A percentile compares a stretch with the other conserved stretches of the same genome.
phyloP scores from a whole-genome alignment of 176 grass and related monocot species.

The Bromus sterilis region DNA sequence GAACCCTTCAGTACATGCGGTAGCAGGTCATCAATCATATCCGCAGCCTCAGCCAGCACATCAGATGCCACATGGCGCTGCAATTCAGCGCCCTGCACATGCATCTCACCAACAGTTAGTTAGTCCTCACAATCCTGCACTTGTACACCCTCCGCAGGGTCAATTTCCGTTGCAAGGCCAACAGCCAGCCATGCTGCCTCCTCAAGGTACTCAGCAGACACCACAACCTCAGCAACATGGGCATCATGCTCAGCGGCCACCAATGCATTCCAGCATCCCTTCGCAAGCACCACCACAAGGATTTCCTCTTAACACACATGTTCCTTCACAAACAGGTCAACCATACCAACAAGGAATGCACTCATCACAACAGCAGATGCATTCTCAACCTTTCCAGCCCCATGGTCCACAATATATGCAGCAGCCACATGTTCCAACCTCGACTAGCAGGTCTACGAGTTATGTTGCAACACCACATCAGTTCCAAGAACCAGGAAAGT shows the following conservation, averaged over 20 bases:
- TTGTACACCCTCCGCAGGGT: slow-evolving; percentile 34
- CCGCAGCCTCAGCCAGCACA: slow-evolving; percentile 38
- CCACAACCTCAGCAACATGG: slow-evolving; percentile 51
- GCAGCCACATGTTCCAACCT: slow-evolving; percentile 34
- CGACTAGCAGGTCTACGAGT: slow-evolving; percentile 20
- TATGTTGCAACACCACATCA: slow-evolving; percentile 33
- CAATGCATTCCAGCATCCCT: slow-evolving; percentile 37
- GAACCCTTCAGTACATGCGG: slow-evolving; percentile 36
- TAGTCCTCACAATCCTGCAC: slow-evolving; percentile 36
- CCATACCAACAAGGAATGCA: slow-evolving; percentile 46
- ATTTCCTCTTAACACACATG: slow-evolving; percentile 24
- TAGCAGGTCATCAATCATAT: slow-evolving; percentile 45
- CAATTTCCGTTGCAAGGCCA: slow-evolving; percentile 35
- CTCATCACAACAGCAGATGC: slow-evolving; percentile 38
- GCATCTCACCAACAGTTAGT: slow-evolving; percentile 35
- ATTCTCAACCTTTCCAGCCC: slow-evolving; percentile 27
- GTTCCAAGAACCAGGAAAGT: slow-evolving; percentile 39
- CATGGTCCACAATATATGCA: slow-evolving; percentile 35
- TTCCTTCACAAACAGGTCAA: slow-evolving; percentile 38
- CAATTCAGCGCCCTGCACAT: slow-evolving; percentile 30
- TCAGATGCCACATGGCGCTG: slow-evolving; percentile 36
- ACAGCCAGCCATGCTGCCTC: slow-evolving; percentile 35
- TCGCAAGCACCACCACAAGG: slow-evolving; percentile 40
- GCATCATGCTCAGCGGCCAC: slow-evolving; percentile 31
- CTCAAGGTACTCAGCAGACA: slow-evolving; percentile 35